Evolutionary conservation across 2,329 filamentous ascomycete genomes (phyloP).

Genomic region (Claviceps arundinis): DNA sequence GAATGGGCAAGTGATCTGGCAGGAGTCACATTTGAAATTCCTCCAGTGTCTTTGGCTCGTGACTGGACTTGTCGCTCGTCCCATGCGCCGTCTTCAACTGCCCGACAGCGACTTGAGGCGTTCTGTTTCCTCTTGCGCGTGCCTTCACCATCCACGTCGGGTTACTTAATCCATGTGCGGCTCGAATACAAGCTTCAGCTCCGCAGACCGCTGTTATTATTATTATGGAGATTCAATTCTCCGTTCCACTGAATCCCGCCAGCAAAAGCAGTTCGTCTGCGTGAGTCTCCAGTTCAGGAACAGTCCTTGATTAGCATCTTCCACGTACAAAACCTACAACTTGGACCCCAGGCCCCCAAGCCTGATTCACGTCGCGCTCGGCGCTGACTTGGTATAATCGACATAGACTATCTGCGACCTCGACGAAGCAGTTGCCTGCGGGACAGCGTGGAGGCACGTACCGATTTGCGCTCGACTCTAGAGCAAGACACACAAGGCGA

Average conservation of each 20-base stretch:
- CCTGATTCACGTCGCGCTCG: not conserved
- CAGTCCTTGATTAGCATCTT: not conserved
- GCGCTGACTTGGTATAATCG: not conserved
- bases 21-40: too few species aligned
- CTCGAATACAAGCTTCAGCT: not conserved
- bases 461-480: slow-evolving; percentile 24
- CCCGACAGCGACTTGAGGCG: too few species aligned
- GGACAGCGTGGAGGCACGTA: slow-evolving; percentile 17
- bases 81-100: too few species aligned
- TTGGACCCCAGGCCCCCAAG: too few species aligned
- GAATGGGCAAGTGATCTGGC: too few species aligned
- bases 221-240: slow-evolving; percentile 26
- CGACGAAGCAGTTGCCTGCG: slow-evolving; percentile 1
- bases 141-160: not conserved
- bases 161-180: not conserved
- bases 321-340: not conserved
- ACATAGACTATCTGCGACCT: not conserved
- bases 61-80: too few species aligned
- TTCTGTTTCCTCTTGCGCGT: not conserved
- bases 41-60: too few species aligned
- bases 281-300: slow-evolving; percentile 11
- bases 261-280: slow-evolving; percentile 9
- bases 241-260: slow-evolving; percentile 16
- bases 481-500: slow-evolving; percentile 23
- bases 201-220: slow-evolving; percentile 6